A percentile compares a stretch with the other conserved stretches of the same genome.
These are phyloP conservation scores for Colletotrichum plurivorum DNA, from an alignment of 2,329 filamentous ascomycete species.

Conservation along the genomic window DNA sequence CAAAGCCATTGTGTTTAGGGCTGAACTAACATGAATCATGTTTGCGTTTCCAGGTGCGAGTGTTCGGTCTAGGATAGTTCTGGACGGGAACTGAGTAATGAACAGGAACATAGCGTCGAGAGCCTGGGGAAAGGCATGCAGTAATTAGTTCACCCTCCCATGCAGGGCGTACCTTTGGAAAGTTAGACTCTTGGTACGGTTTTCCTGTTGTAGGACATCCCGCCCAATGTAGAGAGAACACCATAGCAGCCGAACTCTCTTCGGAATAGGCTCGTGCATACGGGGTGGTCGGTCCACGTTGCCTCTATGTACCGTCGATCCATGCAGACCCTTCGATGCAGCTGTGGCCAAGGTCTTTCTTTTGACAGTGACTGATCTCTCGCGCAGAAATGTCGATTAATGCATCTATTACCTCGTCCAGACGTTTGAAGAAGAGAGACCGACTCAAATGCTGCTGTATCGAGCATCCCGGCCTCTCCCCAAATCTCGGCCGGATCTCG, in stretches of 20 bases:
- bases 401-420: no score
- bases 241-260: not conserved
- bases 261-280: not conserved
- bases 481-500: not conserved
- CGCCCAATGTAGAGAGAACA: not conserved
- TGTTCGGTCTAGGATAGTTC: not conserved
- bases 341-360: not conserved
- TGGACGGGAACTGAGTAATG: not conserved
- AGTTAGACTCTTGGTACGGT: no score
- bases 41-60: conserved; percentile 23
- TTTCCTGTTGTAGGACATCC: no score
- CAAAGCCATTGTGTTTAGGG: not conserved
- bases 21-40: conserved; percentile 21
- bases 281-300: not conserved
- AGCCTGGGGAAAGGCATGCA: not conserved
- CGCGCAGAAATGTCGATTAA: not conserved
- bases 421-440: no score
- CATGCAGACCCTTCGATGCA: not conserved
- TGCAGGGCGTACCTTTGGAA: no score
- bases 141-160: not conserved
- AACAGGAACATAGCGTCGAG: not conserved
- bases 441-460: not conserved
- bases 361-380: not conserved
- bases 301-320: conserved; percentile 1
- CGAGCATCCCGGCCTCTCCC: not conserved